A percentile compares a stretch with the other conserved stretches of the same genome.
These are phyloP conservation scores for Corymbia citriodora DNA, from an alignment of 441 rosid genomes.

Conservation along the genomic window DNA sequence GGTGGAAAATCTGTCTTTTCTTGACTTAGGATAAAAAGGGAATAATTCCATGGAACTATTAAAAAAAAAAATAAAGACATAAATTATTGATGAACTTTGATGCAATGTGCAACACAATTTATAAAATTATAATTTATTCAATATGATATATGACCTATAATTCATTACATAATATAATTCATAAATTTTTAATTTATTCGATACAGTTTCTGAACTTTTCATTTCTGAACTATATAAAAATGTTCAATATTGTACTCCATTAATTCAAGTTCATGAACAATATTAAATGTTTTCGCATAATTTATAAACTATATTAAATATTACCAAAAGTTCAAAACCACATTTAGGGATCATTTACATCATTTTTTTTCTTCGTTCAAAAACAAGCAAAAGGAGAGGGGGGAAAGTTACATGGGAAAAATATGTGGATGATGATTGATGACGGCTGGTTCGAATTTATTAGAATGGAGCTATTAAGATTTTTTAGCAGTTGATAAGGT, in stretches of 20 bases:
- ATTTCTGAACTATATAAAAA: too few relatives aligned
- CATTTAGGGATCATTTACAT: neutral
- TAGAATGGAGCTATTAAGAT: neutral
- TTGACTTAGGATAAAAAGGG: neutral
- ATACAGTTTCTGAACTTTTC: rapidly evolving
- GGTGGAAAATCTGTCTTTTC: neutral
- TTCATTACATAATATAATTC: rapidly evolving
- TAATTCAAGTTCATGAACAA: rapidly evolving
- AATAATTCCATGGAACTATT: neutral
- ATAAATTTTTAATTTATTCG: rapidly evolving
- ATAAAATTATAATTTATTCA: too few relatives aligned
- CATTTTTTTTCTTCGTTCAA: too few relatives aligned
- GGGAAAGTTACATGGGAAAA: neutral
- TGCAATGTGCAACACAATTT: too few relatives aligned
- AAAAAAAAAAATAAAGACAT: rapidly evolving
- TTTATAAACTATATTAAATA: too few relatives aligned
- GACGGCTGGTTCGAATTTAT: neutral
- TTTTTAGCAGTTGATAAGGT: neutral
- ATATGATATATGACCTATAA: too few relatives aligned
- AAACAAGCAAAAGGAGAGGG: neutral
- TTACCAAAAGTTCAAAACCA: too few relatives aligned
- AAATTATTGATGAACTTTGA: too few relatives aligned
- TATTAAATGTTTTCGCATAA: too few relatives aligned
- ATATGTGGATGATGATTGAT: neutral
- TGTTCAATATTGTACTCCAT: too few relatives aligned